Conservation (phyloP, 2,329 filamentous ascomycete species). For the Spiromastix sp. region DNA sequence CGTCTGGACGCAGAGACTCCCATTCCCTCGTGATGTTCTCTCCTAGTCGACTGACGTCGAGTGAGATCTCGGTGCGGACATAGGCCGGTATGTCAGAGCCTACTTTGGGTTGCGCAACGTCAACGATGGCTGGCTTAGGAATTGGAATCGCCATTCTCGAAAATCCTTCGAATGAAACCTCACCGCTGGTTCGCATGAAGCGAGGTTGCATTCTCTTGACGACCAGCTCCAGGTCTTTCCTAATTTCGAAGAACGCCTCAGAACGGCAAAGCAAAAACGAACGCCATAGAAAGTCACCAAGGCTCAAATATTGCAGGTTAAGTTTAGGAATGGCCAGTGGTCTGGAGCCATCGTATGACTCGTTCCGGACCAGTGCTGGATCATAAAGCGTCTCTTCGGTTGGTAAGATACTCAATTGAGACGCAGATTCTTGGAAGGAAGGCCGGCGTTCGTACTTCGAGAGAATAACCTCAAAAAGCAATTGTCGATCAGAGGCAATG, state of each 20-base stretch:
- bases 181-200: slow-evolving; percentile 52
- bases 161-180: slow-evolving; percentile 64
- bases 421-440: slow-evolving; percentile 71
- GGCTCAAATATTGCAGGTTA: slow-evolving; percentile 88
- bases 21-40: slow-evolving; percentile 72
- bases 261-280: slow-evolving; percentile 80
- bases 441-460: slow-evolving; percentile 64
- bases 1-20: slow-evolving; percentile 77
- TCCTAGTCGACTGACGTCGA: slow-evolving; percentile 72
- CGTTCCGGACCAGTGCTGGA: slow-evolving; percentile 64
- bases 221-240: slow-evolving; percentile 78
- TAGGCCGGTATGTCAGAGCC: slow-evolving; percentile 73
- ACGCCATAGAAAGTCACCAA: slow-evolving; percentile 95
- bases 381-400: slow-evolving; percentile 78
- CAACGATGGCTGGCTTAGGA: slow-evolving; percentile 72
- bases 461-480: slow-evolving; percentile 56
- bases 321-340: slow-evolving; percentile 88
- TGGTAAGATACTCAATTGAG: slow-evolving; percentile 64
- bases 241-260: slow-evolving; percentile 88
- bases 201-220: slow-evolving; percentile 70
- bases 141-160: slow-evolving; percentile 90
- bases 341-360: slow-evolving; percentile 74
- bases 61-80: slow-evolving; percentile 73
- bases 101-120: slow-evolving; percentile 72
- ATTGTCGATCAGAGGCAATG: slow-evolving; percentile 48